These are phyloP conservation scores for Fonsecaea multimorphosa DNA, from an alignment of 2,329 filamentous ascomycete genomes.

Conservation along the genomic window DNA sequence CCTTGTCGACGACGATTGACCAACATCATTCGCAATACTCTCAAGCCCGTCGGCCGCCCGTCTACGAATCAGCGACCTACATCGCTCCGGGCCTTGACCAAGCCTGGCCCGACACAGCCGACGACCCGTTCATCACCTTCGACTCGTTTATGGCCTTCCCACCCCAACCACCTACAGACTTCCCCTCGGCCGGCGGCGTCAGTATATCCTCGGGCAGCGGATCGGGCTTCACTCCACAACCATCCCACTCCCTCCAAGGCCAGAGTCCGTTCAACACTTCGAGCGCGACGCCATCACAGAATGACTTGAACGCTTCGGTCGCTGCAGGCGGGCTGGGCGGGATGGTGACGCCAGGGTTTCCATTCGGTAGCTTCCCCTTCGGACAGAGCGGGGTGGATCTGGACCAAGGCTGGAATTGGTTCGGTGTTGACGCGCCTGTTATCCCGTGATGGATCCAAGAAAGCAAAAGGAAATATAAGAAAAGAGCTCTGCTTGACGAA, in stretches of 20 bases:
- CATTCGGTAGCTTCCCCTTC: slow-evolving; percentile 30
- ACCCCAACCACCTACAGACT: slow-evolving; percentile 26
- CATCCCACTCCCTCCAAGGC: slow-evolving; percentile 18
- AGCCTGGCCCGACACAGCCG: slow-evolving; percentile 28
- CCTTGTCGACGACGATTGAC: slow-evolving; percentile 32
- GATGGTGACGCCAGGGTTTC: slow-evolving; percentile 19
- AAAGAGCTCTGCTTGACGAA: too few relatives aligned
- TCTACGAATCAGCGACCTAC: slow-evolving; percentile 30
- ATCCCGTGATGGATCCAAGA: slow-evolving; percentile 10
- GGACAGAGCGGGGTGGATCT: slow-evolving; percentile 43
- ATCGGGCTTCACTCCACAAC: slow-evolving; percentile 31
- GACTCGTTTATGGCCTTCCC: slow-evolving; percentile 41
- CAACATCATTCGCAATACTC: slow-evolving; percentile 15
- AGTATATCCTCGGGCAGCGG: slow-evolving; percentile 20
- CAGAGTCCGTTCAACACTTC: slow-evolving; percentile 31
- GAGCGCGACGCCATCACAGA: slow-evolving; percentile 9
- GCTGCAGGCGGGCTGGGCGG: slow-evolving; percentile 12
- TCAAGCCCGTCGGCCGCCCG: slow-evolving; percentile 14
- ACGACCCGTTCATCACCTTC: slow-evolving; percentile 40
- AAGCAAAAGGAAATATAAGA: too few relatives aligned
- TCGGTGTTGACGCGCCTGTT: slow-evolving; percentile 39
- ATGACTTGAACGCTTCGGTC: slow-evolving; percentile 23
- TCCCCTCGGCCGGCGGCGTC: slow-evolving; percentile 26
- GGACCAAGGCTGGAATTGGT: slow-evolving; percentile 52
- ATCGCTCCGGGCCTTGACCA: slow-evolving; percentile 32